phyloP scores from a whole-genome alignment of 2,329 filamentous ascomycete species.

The Dryadomyces quercus-mongolicae region DNA sequence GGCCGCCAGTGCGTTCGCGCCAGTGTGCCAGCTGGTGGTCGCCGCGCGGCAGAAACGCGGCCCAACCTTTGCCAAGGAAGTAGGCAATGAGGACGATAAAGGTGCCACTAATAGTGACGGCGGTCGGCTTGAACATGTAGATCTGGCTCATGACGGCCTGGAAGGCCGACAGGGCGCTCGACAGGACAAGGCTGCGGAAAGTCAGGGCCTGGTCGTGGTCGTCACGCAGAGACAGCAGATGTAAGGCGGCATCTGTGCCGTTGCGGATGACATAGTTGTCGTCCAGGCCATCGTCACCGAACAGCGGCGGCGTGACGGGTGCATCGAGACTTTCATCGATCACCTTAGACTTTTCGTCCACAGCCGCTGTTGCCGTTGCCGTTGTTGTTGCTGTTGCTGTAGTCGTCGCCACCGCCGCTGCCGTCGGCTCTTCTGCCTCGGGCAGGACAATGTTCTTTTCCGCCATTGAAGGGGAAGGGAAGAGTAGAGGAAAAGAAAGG shows the following conservation, averaged over 20 bases:
- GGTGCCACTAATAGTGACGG: constrained; percentile 33
- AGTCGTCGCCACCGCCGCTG: too few species aligned
- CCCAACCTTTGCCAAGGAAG: constrained; percentile 38
- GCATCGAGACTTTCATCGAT: neutral
- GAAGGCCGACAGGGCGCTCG: constrained; percentile 35
- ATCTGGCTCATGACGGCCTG: constrained; percentile 44
- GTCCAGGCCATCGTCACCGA: neutral
- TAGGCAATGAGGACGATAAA: constrained; percentile 47
- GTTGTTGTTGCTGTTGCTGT: too few species aligned
- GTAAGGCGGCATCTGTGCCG: constrained; percentile 34
- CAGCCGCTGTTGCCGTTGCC: neutral
- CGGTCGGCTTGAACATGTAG: constrained; percentile 32
- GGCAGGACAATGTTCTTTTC: neutral
- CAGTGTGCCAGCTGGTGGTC: constrained; percentile 35
- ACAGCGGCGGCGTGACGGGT: neutral
- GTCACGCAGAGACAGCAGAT: constrained; percentile 39
- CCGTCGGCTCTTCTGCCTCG: neutral
- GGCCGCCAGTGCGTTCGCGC: constrained; percentile 22
- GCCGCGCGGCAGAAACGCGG: constrained; percentile 35
- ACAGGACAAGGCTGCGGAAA: constrained; percentile 38
- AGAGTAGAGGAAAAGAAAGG: too few species aligned
- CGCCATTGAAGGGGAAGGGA: neutral
- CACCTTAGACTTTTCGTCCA: neutral
- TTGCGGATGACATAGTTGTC: constrained; percentile 36
- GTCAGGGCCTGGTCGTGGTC: constrained; percentile 39